These are phyloP conservation scores for Uromyces viciae-fabae DNA, from an alignment of 1,284 basidiomycete genomes.

Conservation along the genomic window DNA sequence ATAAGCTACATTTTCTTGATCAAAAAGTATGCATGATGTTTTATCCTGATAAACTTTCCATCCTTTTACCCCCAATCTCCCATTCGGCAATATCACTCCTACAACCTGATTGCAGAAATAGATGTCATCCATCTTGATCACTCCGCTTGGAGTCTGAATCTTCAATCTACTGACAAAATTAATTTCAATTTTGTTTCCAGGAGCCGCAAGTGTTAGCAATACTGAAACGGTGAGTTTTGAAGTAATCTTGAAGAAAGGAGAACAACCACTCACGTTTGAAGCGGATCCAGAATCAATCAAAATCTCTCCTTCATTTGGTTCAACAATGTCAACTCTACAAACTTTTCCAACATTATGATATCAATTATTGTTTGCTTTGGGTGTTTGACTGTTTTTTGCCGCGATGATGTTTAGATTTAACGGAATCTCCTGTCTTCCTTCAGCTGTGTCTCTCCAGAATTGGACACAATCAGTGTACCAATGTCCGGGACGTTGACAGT, in stretches of 20 bases:
- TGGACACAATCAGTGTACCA: too few relatives aligned
- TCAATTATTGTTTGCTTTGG: too few relatives aligned
- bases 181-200: neutral
- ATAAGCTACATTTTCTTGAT: neutral
- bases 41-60: neutral
- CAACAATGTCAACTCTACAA: too few relatives aligned
- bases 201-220: neutral
- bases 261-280: neutral
- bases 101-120: neutral
- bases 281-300: neutral
- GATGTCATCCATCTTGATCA: neutral
- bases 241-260: neutral
- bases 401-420: too few relatives aligned
- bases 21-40: neutral
- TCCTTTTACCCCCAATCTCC: neutral
- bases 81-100: neutral
- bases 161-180: neutral
- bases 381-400: too few relatives aligned
- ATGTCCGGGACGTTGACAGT: too few relatives aligned
- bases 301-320: too few relatives aligned
- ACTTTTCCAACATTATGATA: too few relatives aligned
- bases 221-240: neutral
- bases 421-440: too few relatives aligned
- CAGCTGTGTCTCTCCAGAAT: too few relatives aligned
- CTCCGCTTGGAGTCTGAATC: neutral